A percentile compares a stretch with the other conserved stretches of the same genome.
These are phyloP conservation scores for Plenodomus lindquistii DNA, from an alignment of 2,329 filamentous ascomycete species.

Conservation along the genomic window DNA sequence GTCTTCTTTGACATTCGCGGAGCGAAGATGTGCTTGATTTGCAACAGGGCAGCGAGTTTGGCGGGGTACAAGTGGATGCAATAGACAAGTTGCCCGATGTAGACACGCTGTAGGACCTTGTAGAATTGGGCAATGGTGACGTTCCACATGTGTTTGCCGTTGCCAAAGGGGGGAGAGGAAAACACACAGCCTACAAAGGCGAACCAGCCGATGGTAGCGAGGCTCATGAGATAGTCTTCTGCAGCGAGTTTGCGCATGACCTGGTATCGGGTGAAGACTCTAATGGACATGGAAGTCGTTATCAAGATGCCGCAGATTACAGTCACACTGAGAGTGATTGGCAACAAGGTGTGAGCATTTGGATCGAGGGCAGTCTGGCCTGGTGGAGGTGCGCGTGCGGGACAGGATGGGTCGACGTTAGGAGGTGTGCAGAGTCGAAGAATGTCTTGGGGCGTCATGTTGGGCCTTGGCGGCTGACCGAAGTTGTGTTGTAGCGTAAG, in stretches of 20 bases:
- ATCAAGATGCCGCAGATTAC: neutral
- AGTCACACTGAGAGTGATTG: neutral
- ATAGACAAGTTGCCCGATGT: constrained; percentile 18
- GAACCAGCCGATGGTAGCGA: constrained; percentile 1
- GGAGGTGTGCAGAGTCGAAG: neutral
- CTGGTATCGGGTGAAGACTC: constrained; percentile 5
- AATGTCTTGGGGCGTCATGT: neutral
- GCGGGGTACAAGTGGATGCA: constrained; percentile 14
- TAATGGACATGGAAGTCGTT: neutral
- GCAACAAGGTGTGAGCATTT: constrained; percentile 5
- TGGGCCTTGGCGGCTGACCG: neutral
- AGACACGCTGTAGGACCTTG: constrained; percentile 9
- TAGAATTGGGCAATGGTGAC: constrained; percentile 7
- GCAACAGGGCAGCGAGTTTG: constrained; percentile 17
- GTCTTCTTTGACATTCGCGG: neutral
- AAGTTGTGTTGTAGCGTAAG: neutral
- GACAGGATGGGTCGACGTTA: constrained; percentile 5
- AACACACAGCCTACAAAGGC: constrained; percentile 8
- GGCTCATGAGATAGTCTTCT: constrained; percentile 1
- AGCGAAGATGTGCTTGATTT: constrained; percentile 17
- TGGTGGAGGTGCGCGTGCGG: constrained; percentile 8
- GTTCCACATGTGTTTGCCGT: constrained; percentile 15
- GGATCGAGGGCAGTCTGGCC: constrained; percentile 13
- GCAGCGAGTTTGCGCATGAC: neutral
- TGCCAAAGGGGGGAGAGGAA: constrained; percentile 3